Evolutionary conservation across 768 basidiomycete genomes (phyloP).

Genomic region (Pisolithus orientalis): DNA sequence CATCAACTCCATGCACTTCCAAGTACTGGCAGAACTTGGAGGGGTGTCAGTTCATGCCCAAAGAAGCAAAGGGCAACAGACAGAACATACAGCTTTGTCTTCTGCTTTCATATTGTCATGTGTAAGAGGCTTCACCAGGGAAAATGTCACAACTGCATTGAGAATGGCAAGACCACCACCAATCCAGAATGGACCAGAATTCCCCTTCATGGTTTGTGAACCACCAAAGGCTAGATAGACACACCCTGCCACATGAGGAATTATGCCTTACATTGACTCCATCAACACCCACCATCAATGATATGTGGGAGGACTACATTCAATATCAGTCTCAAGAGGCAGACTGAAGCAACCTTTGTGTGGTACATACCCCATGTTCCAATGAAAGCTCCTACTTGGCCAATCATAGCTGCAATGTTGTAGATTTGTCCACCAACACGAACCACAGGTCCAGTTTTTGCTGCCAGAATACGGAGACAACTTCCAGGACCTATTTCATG

Average conservation of each 20-base stretch:
- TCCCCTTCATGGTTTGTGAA: constrained; percentile 41
- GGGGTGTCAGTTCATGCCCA: neutral
- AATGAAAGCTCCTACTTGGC: constrained; percentile 78
- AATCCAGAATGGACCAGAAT: too few species aligned
- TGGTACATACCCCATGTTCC: constrained; percentile 67
- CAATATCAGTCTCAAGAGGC: neutral
- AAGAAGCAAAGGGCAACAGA: constrained; percentile 16
- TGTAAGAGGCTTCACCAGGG: constrained; percentile 68
- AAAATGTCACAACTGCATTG: constrained; percentile 64
- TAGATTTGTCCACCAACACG: constrained; percentile 76
- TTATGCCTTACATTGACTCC: neutral
- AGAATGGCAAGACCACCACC: constrained; percentile 42
- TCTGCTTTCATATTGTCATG: constrained; percentile 78
- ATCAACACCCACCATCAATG: neutral
- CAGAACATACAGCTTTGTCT: constrained; percentile 53
- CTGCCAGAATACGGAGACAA: constrained; percentile 41
- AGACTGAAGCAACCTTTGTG: neutral
- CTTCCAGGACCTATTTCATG: too few species aligned
- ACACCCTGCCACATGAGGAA: neutral
- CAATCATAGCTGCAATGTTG: constrained; percentile 78
- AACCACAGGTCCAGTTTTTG: constrained; percentile 81
- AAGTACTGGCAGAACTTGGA: constrained; percentile 77
- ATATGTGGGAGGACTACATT: neutral
- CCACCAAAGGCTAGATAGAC: constrained; percentile 54
- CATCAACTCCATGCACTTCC: constrained; percentile 73